Evolutionary conservation across 768 basidiomycete genomes (phyloP), one percentile per base, ranked within the genome.

Genomic region (Suillus subaureus): DNA sequence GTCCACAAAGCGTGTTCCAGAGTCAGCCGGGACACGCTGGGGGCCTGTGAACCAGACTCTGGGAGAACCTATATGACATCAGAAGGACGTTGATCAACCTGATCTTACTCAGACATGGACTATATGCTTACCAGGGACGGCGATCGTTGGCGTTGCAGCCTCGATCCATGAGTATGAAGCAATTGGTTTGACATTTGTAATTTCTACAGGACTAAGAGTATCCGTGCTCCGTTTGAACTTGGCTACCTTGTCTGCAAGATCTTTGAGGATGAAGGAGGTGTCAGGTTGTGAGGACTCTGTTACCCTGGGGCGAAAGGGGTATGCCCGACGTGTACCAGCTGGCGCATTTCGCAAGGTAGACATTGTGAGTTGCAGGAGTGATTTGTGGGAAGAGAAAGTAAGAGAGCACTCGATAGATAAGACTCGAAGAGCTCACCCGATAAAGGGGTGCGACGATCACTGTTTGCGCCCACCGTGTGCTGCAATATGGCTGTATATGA

Each of bases 131-230:
- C 84, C 85, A 67, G 85, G 85, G 54, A 86, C 81, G 58, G 82
- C 79, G 54, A 88, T 87, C 1, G 83, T 85, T 1, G 86, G 84
- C 15, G 71, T 70, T 0, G 70, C 51, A 4, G 74, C 70, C 2
- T 83, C 77, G 40, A 79, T 70, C 87, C 87, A 88, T 42, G 83
- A 84, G 71, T 88, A 88, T 0, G 87, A 87, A 3, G 83, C 83
- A 47, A 84, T 69, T 26, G 76, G 80, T 39, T 77, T 72, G 33
- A 85, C 67, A 73, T 88, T 71, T 12, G 70, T 73, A 35, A 84
- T 77, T 26, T 70, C 66, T 18, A 81, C 73, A 37, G 42, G 55
- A 18, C 61, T 70, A n/a, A 66, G 43, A 18, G 35, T 47, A 7
- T 31, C 28, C 23, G 39, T 12, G 49, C 72, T 69, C 35, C 43